These are phyloP conservation scores for Phyllosticta citriasiana DNA, from an alignment of 2,329 filamentous ascomycete species.

Conservation along the genomic window DNA sequence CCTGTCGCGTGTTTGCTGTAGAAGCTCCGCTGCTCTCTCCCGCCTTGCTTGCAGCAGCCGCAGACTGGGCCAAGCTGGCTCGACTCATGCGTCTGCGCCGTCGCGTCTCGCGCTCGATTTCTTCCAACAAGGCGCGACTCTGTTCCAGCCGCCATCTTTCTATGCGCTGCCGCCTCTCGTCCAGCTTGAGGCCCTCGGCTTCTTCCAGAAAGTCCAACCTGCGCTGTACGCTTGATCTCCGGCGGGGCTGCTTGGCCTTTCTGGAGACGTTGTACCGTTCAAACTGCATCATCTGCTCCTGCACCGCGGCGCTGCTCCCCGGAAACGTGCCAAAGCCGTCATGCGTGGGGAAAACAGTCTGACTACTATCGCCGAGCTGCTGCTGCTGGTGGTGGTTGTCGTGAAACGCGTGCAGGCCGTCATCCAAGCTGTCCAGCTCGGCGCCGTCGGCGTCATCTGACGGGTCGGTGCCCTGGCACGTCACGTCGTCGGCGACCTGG, in stretches of 20 bases:
- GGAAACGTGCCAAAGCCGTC: slow-evolving; percentile 84
- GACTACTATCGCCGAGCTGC: slow-evolving; percentile 44
- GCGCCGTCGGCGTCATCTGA: slow-evolving; percentile 53
- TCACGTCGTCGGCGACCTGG: slow-evolving; percentile 35
- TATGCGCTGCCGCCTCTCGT: slow-evolving; percentile 71
- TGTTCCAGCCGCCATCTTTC: slow-evolving; percentile 90
- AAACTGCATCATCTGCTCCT: slow-evolving; percentile 82
- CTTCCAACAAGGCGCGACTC: slow-evolving; percentile 71
- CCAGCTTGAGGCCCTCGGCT: slow-evolving; percentile 45
- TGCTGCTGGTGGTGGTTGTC: slow-evolving; percentile 33
- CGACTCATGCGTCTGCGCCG: slow-evolving; percentile 54
- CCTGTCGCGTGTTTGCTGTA: slow-evolving; percentile 23
- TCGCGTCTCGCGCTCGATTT: slow-evolving; percentile 78
- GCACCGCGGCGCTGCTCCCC: slow-evolving; percentile 47
- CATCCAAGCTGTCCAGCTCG: slow-evolving; percentile 87
- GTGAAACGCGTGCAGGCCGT: slow-evolving; percentile 80
- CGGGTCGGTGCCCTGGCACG: slow-evolving; percentile 32
- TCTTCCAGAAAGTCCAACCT: slow-evolving; percentile 47
- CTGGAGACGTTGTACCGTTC: slow-evolving; percentile 67
- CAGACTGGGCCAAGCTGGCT: slow-evolving; percentile 34
- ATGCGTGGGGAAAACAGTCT: slow-evolving; percentile 75
- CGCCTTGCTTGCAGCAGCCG: neutral
- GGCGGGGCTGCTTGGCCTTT: slow-evolving; percentile 38
- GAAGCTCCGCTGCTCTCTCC: slow-evolving; percentile 1
- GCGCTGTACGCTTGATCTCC: slow-evolving; percentile 48